phyloP scores from a whole-genome alignment of 176 grass and related monocot species.

The Carex kokanica region DNA sequence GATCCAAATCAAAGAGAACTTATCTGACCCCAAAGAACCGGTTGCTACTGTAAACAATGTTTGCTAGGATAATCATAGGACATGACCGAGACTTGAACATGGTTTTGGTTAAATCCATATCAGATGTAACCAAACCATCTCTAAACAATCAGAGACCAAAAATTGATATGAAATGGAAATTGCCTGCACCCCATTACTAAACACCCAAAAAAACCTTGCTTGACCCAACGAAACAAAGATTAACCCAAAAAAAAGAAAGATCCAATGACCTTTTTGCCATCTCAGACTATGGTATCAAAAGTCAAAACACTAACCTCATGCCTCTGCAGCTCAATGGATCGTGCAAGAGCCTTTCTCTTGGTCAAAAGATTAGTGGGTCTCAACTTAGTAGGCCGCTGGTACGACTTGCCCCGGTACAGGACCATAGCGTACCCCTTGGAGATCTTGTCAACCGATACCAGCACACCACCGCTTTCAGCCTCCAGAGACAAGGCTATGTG shows the following conservation, averaged over 20 bases:
- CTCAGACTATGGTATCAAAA: background rate
- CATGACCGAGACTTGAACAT: background rate
- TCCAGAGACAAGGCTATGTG: conserved; percentile 70
- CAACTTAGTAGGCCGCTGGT: conserved; percentile 48
- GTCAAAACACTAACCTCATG: conserved; percentile 47
- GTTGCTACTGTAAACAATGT: background rate
- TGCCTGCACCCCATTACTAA: background rate
- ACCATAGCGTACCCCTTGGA: conserved; percentile 90
- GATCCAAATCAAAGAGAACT: background rate
- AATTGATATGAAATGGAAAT: background rate
- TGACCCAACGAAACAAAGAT: background rate
- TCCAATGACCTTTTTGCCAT: background rate
- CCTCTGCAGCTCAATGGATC: conserved; percentile 86
- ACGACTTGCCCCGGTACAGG: conserved; percentile 73
- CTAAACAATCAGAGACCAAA: background rate
- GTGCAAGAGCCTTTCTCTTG: conserved; percentile 84
- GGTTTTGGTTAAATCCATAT: background rate
- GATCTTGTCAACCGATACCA: conserved; percentile 89
- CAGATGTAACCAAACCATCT: background rate
- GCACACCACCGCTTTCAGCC: conserved; percentile 76
- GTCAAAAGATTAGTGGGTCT: conserved; percentile 74
- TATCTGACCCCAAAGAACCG: background rate
- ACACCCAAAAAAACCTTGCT: background rate
- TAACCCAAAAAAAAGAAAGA: background rate
- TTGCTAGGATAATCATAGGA: background rate